Conservation (phyloP, 1,139 yeast species). For the Yamadazyma diospyri region DNA sequence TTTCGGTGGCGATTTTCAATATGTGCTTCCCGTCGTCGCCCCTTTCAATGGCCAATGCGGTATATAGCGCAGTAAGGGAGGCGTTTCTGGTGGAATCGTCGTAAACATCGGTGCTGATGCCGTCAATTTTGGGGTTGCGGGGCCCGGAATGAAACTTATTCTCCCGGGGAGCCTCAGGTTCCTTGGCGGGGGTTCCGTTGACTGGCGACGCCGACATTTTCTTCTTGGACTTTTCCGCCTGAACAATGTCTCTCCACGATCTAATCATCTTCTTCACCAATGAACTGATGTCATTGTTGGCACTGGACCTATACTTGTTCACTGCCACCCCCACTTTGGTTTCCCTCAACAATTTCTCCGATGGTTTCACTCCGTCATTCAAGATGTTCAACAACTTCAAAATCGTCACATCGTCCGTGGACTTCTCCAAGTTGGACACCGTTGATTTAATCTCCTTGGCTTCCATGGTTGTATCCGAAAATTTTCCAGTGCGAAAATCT, state of each 20-base stretch:
- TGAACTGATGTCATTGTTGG: slow-evolving; percentile 60
- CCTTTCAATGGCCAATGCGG: slow-evolving; percentile 84
- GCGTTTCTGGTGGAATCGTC: slow-evolving; percentile 80
- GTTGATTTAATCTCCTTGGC: slow-evolving; percentile 69
- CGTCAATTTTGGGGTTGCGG: slow-evolving; percentile 78
- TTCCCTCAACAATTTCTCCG: slow-evolving; percentile 79
- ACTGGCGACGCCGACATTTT: slow-evolving; percentile 16
- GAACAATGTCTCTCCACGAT: slow-evolving; percentile 88
- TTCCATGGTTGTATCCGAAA: slow-evolving; percentile 45
- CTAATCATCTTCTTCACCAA: slow-evolving; percentile 80
- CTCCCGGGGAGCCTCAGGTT: slow-evolving; percentile 18
- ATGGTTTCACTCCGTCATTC: slow-evolving; percentile 73
- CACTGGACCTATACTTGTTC: slow-evolving; percentile 74
- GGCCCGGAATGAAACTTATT: slow-evolving; percentile 39
- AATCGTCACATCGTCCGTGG: slow-evolving; percentile 64
- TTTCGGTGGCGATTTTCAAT: slow-evolving; percentile 60
- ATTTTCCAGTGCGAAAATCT: slow-evolving; percentile 1
- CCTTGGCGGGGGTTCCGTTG: slow-evolving; percentile 3
- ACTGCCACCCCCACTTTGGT: slow-evolving; percentile 99
- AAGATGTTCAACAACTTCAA: slow-evolving; percentile 64
- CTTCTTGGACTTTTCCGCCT: slow-evolving; percentile 59
- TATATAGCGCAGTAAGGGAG: slow-evolving; percentile 78
- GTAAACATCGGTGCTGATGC: slow-evolving; percentile 65
- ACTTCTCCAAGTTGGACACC: slow-evolving; percentile 69
- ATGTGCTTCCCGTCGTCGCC: slow-evolving; percentile 51